These are phyloP conservation scores for Ceratocystis cacaofunesta DNA, from an alignment of 2,329 filamentous ascomycete species.

Conservation along the genomic window DNA sequence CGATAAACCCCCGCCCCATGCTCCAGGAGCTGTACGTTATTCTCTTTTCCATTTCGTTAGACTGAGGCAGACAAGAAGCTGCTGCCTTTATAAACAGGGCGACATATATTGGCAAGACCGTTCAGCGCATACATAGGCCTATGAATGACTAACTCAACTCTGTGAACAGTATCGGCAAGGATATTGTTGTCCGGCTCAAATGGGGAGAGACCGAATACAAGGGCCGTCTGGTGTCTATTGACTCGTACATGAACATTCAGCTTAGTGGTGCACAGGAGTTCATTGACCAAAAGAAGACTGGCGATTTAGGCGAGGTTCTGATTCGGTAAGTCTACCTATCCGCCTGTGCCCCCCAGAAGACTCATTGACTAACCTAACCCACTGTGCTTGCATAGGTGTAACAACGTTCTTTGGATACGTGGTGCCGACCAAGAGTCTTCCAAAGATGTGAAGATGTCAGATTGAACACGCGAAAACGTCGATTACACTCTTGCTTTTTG, in stretches of 20 bases:
- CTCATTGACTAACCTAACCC: neutral
- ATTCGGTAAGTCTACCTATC: slow-evolving; percentile 51
- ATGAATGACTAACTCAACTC: neutral
- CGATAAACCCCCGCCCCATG: slow-evolving; percentile 92
- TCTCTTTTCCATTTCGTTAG: neutral
- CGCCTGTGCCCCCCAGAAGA: neutral
- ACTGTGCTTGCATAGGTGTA: slow-evolving; percentile 45
- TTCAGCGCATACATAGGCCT: neutral
- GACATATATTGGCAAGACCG: slow-evolving; percentile 4
- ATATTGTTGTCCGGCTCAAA: slow-evolving; percentile 85
- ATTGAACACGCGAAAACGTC: slow-evolving; percentile 22
- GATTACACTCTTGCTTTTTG: neutral
- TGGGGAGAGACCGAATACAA: slow-evolving; percentile 98
- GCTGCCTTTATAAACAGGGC: neutral
- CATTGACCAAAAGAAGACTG: slow-evolving; percentile 73
- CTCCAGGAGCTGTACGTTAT: slow-evolving; percentile 70
- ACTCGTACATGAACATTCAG: slow-evolving; percentile 99
- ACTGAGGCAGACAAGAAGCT: neutral
- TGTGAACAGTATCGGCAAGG: slow-evolving; percentile 58
- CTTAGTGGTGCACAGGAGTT: slow-evolving; percentile 83
- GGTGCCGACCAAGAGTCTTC: slow-evolving; percentile 33
- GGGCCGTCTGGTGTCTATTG: slow-evolving; percentile 77
- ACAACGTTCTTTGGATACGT: slow-evolving; percentile 92
- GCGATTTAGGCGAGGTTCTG: slow-evolving; percentile 74
- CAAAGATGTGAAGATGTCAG: slow-evolving; percentile 43